phyloP scores from a whole-genome alignment of 2,329 filamentous ascomycete genomes.

The Talaromyces sp. region DNA sequence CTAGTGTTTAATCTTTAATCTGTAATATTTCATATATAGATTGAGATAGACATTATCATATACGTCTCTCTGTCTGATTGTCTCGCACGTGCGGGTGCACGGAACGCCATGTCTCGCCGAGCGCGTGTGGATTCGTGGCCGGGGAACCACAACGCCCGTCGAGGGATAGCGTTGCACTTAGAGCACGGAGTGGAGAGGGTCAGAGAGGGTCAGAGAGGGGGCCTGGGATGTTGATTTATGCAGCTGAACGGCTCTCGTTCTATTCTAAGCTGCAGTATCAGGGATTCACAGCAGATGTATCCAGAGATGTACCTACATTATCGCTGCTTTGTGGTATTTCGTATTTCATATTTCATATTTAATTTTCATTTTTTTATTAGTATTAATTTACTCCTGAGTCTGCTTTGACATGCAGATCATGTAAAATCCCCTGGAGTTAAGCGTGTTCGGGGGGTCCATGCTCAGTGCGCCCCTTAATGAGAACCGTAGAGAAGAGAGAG shows the following conservation, averaged over 20 bases:
- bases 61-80: background rate
- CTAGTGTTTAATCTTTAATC: too few species aligned
- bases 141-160: background rate
- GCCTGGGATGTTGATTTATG: too few species aligned
- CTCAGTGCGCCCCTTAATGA: background rate
- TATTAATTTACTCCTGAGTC: background rate
- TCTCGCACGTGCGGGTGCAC: conserved; percentile 7
- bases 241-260: background rate
- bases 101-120: conserved; percentile 6
- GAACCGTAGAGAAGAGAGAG: background rate
- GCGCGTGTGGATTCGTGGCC: background rate
- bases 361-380: background rate
- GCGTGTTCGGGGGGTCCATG: background rate
- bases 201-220: background rate
- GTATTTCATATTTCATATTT: background rate
- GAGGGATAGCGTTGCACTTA: conserved; percentile 8
- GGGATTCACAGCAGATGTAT: too few species aligned
- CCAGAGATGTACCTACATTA: too few species aligned
- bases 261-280: too few species aligned
- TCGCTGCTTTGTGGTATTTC: background rate
- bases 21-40: too few species aligned
- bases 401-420: background rate
- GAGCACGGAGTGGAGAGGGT: background rate
- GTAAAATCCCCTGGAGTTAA: background rate
- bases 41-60: background rate